These are phyloP conservation scores for Neurospora discreta DNA, from an alignment of 495 filamentous ascomycete genomes.

Conservation along the genomic window DNA sequence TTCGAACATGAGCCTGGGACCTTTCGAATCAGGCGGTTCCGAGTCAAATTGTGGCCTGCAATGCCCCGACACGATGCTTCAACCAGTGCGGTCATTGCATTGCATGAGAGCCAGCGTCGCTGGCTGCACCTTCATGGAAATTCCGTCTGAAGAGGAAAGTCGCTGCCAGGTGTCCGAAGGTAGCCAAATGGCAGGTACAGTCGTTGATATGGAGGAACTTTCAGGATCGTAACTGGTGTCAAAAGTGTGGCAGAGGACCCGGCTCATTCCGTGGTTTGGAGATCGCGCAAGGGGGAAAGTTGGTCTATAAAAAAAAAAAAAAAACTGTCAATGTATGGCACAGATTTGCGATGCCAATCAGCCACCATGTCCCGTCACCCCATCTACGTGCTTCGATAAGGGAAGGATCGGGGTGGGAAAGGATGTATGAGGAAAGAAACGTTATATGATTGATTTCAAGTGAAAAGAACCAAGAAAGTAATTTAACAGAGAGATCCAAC, in stretches of 20 bases:
- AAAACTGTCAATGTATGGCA: neutral
- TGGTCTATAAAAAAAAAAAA: no score
- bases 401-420: neutral
- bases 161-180: neutral
- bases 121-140: neutral
- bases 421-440: no score
- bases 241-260: neutral
- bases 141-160: neutral
- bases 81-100: neutral
- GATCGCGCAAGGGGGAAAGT: neutral
- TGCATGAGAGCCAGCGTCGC: neutral
- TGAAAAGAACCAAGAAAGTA: neutral
- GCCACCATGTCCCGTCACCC: neutral
- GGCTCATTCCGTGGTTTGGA: neutral
- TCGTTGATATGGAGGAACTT: neutral
- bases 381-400: neutral
- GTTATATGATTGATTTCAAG: no score
- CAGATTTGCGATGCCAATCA: neutral
- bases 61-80: neutral
- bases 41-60: neutral
- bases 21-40: neutral
- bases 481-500: no score
- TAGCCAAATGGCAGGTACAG: neutral
- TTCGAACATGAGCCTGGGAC: neutral
- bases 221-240: neutral